These are phyloP conservation scores for Raphanus sativus DNA, from an alignment of 345 rosid genomes.

Conservation along the genomic window DNA sequence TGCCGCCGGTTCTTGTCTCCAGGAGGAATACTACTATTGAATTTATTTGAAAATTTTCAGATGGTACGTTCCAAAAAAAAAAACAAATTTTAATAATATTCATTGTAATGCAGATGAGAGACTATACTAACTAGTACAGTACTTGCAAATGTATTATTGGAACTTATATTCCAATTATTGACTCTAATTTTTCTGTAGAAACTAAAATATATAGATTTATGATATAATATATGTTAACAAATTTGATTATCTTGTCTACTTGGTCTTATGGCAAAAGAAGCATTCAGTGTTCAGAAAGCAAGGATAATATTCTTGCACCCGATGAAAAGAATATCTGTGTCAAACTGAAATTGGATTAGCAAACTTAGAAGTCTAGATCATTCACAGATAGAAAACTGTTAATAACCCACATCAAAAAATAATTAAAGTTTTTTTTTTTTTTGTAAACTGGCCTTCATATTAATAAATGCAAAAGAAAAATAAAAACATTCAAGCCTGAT, in stretches of 20 bases:
- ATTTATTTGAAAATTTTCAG: not conserved
- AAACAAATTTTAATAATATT: not conserved
- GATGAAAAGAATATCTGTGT: not conserved
- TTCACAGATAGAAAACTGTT: not conserved
- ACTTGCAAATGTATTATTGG: not conserved
- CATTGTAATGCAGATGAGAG: not conserved
- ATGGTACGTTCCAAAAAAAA: not conserved
- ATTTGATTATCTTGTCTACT: not conserved
- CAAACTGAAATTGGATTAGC: not conserved
- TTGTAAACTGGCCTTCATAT: too few species aligned
- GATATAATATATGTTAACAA: not conserved
- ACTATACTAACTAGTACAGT: not conserved
- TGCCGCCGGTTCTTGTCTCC: too few species aligned
- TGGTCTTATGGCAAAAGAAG: not conserved
- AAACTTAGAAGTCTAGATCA: not conserved
- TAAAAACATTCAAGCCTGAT: too few species aligned
- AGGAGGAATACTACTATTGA: too few species aligned
- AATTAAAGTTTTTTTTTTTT: too few species aligned
- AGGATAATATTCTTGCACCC: not conserved
- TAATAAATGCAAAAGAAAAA: too few species aligned
- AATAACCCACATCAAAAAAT: not conserved
- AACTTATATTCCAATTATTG: constrained; percentile 12
- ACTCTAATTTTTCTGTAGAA: not conserved
- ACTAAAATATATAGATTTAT: not conserved
- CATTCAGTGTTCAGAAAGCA: not conserved